Conservation (phyloP, 2,329 filamentous ascomycete genomes). For the Paecilomyces fulvus region DNA sequence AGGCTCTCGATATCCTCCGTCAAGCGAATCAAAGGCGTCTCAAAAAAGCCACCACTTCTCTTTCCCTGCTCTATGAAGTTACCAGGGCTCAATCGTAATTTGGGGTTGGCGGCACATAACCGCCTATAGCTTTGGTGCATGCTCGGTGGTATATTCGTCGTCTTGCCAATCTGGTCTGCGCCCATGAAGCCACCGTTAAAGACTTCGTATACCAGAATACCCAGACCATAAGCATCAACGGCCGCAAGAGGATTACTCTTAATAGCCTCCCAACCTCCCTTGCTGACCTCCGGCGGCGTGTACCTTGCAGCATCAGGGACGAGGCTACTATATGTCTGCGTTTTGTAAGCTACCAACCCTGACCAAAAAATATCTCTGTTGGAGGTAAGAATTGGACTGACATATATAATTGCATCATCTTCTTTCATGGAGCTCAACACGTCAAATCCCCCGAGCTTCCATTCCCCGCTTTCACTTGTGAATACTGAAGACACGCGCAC, state of each 20-base stretch:
- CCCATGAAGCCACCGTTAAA: constrained; percentile 80
- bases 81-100: constrained; percentile 71
- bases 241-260: constrained; percentile 74
- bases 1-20: constrained; percentile 90
- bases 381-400: constrained; percentile 27
- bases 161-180: constrained; percentile 71
- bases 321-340: constrained; percentile 72
- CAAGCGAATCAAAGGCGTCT: constrained; percentile 83
- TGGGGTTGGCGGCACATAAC: constrained; percentile 80
- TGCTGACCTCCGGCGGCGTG: constrained; percentile 76
- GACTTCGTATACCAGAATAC: constrained; percentile 75
- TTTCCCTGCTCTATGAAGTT: constrained; percentile 87
- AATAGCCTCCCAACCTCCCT: constrained; percentile 83
- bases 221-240: constrained; percentile 80
- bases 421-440: constrained; percentile 92
- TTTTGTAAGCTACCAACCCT: constrained; percentile 9
- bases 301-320: constrained; percentile 80
- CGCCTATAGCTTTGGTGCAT: constrained; percentile 93
- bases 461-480: constrained; percentile 92
- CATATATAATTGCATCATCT: constrained; percentile 86
- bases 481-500: constrained; percentile 81
- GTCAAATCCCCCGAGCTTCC: constrained; percentile 93
- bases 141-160: constrained; percentile 72
- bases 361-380: neutral
- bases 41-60: constrained; percentile 77